A percentile compares a stretch with the other conserved stretches of the same genome.
phyloP scores from a whole-genome alignment of 768 basidiomycete genomes.

The Exidia glandulosa region DNA sequence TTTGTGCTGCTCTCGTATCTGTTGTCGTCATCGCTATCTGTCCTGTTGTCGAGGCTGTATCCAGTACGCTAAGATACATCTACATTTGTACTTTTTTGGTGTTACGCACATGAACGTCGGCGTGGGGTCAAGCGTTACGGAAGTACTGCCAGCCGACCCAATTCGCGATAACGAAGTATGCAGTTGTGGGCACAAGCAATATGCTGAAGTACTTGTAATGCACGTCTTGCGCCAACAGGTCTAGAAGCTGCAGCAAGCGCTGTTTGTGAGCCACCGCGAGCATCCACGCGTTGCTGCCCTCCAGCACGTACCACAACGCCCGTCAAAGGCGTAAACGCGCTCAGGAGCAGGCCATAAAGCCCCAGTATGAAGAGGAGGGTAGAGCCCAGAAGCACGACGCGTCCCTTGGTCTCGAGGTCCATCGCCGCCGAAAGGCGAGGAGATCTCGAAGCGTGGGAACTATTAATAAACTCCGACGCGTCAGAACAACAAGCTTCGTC shows the following conservation, averaged over 20 bases:
- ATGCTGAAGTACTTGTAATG: slow-evolving; percentile 87
- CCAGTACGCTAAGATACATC: not conserved
- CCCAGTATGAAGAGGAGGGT: slow-evolving; percentile 43
- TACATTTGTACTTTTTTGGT: not conserved
- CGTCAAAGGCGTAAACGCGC: slow-evolving; percentile 47
- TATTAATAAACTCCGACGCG: too few species aligned
- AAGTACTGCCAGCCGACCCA: slow-evolving; percentile 99
- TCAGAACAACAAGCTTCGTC: too few species aligned
- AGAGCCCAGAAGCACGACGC: slow-evolving; percentile 36
- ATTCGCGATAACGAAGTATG: slow-evolving; percentile 92
- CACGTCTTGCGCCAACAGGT: slow-evolving; percentile 53
- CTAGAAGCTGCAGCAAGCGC: slow-evolving; percentile 38
- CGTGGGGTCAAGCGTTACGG: slow-evolving; percentile 61
- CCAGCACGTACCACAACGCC: slow-evolving; percentile 36
- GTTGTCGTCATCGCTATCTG: not conserved
- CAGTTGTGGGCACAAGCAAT: slow-evolving; percentile 66
- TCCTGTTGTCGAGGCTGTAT: not conserved
- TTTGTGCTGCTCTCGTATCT: not conserved
- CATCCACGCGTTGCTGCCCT: too few species aligned
- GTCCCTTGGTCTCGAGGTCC: slow-evolving; percentile 21
- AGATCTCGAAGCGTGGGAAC: too few species aligned
- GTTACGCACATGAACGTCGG: not conserved
- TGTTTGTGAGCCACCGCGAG: not conserved
- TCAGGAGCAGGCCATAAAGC: slow-evolving; percentile 54
- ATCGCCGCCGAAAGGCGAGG: not conserved